Base-by-base conservation (phyloP, 2,329 filamentous ascomycete genomes). In the Paramyrothecium roridum region DNA sequence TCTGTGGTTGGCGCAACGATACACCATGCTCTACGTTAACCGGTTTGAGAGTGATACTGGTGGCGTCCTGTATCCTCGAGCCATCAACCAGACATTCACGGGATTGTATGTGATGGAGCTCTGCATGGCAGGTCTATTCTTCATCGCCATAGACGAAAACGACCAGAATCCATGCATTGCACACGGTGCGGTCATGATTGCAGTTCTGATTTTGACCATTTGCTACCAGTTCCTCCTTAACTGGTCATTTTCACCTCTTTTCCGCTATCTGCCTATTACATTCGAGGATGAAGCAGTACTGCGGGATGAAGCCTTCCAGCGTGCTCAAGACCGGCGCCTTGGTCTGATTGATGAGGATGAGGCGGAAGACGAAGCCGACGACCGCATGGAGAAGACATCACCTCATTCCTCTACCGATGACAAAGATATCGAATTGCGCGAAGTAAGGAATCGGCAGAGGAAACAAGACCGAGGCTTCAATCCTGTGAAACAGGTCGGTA, bases 101-200 rank as follows among this genome's bases (percentile, higher is more conserved):
- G 95, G 95, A 0, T 76, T 99, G 0, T 99, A 99, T 65, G 85
- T 97, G 58, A 95, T 99, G 88, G 92, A 98, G 66, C 78, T 97
- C 2, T 93, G 88, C 63, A 80, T 98, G 54, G 87, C 96, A 48
- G 95, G 93, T 37, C 78, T 97, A 21, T 98, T 98, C 74, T 92
- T 97, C 73, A 79, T 96, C 21, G 84, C 88, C 3, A 68, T 77
- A 40, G 81, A 92, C 57, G 76, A 81, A 1, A 48, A 82, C 0
- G 76, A 76, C 0, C 66, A 77, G 0, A 76, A 78, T 8, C 76
- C 81, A 1, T 95, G 91, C 67, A 79, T 87, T 21, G 80, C 88
- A 1, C 93, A 98, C 62, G 95, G 85, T 12, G 86, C 93, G 54
- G 77, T 87, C 64, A 99, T 98, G 91, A 86, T 97, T 54, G 76